Evolutionary conservation across 2,329 filamentous ascomycete genomes (phyloP).

Genomic region (Aspergillus sergii): DNA sequence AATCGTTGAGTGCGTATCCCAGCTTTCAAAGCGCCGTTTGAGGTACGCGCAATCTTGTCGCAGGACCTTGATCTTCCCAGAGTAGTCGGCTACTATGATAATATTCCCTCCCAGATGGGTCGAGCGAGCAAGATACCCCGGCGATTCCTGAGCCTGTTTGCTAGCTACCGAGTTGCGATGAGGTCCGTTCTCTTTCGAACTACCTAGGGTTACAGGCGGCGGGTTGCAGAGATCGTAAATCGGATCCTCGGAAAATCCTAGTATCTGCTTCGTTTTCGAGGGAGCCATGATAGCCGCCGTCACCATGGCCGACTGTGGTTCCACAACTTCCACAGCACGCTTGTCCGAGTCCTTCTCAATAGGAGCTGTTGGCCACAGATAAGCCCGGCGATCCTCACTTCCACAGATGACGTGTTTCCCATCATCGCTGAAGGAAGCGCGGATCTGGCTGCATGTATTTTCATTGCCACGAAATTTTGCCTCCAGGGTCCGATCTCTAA

Average conservation of each 20-base stretch:
- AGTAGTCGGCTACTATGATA: constrained; percentile 85
- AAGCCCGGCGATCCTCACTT: constrained; percentile 86
- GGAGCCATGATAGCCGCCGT: constrained; percentile 89
- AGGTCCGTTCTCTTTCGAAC: constrained; percentile 36
- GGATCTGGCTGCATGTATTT: constrained; percentile 87
- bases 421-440: constrained; percentile 85
- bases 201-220: constrained; percentile 80
- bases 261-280: constrained; percentile 71
- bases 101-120: constrained; percentile 83
- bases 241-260: constrained; percentile 82
- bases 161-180: constrained; percentile 35
- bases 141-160: constrained; percentile 65
- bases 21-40: constrained; percentile 75
- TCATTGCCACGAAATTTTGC: constrained; percentile 90
- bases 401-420: constrained; percentile 85
- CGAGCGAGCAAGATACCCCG: constrained; percentile 75
- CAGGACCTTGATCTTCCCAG: constrained; percentile 89
- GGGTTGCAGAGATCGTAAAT: constrained; percentile 97
- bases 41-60: constrained; percentile 87
- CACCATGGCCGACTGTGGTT: constrained; percentile 85
- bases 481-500: constrained; percentile 81
- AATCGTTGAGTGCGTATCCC: constrained; percentile 77
- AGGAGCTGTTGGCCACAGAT: constrained; percentile 78
- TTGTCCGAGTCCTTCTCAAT: constrained; percentile 74
- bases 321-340: constrained; percentile 82